Conservation (phyloP, 805 yeast species). For the Pichia heedii region DNA sequence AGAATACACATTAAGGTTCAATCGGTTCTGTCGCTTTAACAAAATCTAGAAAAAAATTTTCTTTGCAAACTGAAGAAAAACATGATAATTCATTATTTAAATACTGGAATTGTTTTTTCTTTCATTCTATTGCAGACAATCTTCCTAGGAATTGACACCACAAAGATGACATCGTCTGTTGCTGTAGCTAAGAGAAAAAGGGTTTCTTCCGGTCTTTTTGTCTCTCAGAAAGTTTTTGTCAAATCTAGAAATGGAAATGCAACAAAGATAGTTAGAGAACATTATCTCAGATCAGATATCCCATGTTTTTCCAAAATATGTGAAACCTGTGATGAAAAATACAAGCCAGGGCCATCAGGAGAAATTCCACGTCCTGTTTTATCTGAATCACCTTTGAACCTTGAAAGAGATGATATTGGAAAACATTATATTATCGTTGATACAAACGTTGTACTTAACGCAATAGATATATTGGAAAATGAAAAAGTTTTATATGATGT, state of each 20-base stretch:
- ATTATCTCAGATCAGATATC: conserved; percentile 83
- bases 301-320: conserved; percentile 82
- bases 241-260: conserved; percentile 87
- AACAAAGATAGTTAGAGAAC: conserved; percentile 86
- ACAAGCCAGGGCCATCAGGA: conserved; percentile 59
- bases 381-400: conserved; percentile 46
- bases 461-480: conserved; percentile 83
- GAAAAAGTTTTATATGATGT: conserved; percentile 75
- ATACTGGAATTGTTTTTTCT: too few relatives aligned
- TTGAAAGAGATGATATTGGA: conserved; percentile 36
- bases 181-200: conserved; percentile 30
- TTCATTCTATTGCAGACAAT: too few relatives aligned
- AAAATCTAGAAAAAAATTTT: too few relatives aligned
- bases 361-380: conserved; percentile 58
- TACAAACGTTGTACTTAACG: conserved; percentile 79
- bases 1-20: too few relatives aligned
- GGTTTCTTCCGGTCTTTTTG: conserved; percentile 46
- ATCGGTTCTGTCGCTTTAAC: too few relatives aligned
- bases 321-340: conserved; percentile 43
- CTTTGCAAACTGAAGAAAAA: too few relatives aligned
- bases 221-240: conserved; percentile 84
- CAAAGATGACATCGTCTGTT: not conserved
- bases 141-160: too few relatives aligned
- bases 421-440: conserved; percentile 81
- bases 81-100: too few relatives aligned